Evolutionary conservation across 2,329 filamentous ascomycete genomes (phyloP).

Genomic region (Tolypocladium pustulatum): DNA sequence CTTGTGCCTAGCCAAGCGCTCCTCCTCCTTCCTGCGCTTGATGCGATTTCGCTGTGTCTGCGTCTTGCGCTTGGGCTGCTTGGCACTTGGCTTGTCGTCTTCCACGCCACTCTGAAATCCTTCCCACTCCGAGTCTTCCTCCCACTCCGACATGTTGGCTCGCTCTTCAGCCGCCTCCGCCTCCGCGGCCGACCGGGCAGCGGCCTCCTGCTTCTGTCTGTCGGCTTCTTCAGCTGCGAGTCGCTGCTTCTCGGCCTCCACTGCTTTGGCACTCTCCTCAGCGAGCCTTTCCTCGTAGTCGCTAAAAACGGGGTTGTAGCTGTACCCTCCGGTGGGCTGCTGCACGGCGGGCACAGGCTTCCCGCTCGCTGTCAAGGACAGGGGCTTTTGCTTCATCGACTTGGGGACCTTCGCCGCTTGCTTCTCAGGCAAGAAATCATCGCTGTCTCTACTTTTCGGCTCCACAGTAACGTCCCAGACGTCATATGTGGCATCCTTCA

Average conservation of each 20-base stretch:
- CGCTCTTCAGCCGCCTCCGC: constrained; percentile 63
- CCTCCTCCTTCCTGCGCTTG: constrained; percentile 80
- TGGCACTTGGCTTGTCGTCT: constrained; percentile 48
- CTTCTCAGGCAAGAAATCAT: constrained; percentile 53
- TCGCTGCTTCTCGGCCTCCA: constrained; percentile 69
- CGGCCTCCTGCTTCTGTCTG: constrained; percentile 54
- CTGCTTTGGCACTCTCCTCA: constrained; percentile 65
- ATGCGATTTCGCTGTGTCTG: constrained; percentile 77
- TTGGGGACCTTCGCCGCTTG: constrained; percentile 60
- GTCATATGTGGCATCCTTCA: constrained; percentile 62
- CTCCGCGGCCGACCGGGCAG: constrained; percentile 59
- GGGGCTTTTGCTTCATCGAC: constrained; percentile 65
- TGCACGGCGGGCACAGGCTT: constrained; percentile 69
- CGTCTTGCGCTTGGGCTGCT: constrained; percentile 77
- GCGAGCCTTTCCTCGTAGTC: constrained; percentile 74
- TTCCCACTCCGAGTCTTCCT: constrained; percentile 88
- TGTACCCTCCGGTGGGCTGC: constrained; percentile 71
- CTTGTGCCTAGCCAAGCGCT: constrained; percentile 66
- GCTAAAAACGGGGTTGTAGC: constrained; percentile 82
- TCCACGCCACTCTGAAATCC: constrained; percentile 75
- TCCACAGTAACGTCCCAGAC: constrained; percentile 54
- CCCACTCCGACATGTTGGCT: constrained; percentile 58
- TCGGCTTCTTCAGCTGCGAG: constrained; percentile 58
- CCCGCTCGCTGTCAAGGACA: constrained; percentile 74
- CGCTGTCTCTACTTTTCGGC: constrained; percentile 25